Conservation (phyloP, 495 filamentous ascomycete genomes). For the Neurospora cerealis region DNA sequence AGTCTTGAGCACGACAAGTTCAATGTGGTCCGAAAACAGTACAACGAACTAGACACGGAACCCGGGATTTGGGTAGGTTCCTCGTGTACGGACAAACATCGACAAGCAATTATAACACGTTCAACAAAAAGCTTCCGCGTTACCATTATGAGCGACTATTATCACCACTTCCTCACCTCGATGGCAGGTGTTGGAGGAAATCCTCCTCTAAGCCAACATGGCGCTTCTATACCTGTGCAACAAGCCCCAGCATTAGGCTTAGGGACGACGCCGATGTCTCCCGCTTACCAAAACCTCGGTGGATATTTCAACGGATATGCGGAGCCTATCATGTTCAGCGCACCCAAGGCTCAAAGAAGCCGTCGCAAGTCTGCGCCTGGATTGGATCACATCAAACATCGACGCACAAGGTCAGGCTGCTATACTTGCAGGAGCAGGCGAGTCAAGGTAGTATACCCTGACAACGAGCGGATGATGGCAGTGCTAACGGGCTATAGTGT, state of each 20-base stretch:
- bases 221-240: conserved; percentile 23
- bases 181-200: conserved; percentile 33
- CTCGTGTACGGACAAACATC: neutral
- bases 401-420: conserved; percentile 87
- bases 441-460: conserved; percentile 60
- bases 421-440: conserved; percentile 84
- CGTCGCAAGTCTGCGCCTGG: conserved; percentile 48
- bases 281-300: conserved; percentile 31
- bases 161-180: conserved; percentile 37
- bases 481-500: conserved; percentile 43
- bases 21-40: neutral
- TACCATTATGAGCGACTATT: conserved; percentile 38
- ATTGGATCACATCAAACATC: conserved; percentile 80
- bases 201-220: conserved; percentile 24
- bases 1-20: neutral
- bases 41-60: neutral
- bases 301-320: conserved; percentile 36
- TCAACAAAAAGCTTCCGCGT: neutral
- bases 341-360: conserved; percentile 43
- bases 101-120: neutral
- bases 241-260: conserved; percentile 21
- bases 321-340: conserved; percentile 37
- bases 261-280: conserved; percentile 22
- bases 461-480: neutral
- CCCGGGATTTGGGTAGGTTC: neutral